Conservation (phyloP, 2,329 filamentous ascomycete genomes). For the Diplodia seriata region DNA sequence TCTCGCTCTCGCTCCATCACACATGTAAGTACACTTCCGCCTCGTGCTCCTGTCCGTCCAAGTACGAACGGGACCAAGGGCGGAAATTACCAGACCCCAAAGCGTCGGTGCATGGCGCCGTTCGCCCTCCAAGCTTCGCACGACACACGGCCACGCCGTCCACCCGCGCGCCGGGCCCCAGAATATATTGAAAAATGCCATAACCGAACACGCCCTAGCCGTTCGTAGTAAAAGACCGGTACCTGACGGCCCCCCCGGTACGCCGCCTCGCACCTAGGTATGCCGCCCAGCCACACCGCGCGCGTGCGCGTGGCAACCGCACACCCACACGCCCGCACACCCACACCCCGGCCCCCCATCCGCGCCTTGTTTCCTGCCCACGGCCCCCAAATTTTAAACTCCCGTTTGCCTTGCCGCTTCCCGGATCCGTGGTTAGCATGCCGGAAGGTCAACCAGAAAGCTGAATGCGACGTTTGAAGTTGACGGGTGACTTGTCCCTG, state of each 20-base stretch:
- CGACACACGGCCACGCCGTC: background rate
- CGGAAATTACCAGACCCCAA: background rate
- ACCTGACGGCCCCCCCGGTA: background rate
- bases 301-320: background rate
- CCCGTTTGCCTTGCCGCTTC: background rate
- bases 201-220: background rate
- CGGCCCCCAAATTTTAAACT: background rate
- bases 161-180: background rate
- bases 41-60: background rate
- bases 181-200: background rate
- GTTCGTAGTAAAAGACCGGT: background rate
- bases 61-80: too few species aligned
- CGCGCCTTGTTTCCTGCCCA: background rate
- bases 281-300: background rate
- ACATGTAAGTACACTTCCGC: background rate
- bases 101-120: too few species aligned
- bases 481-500: background rate
- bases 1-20: background rate
- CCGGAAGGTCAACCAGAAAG: slow-evolving; percentile 22
- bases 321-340: background rate
- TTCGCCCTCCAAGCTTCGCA: background rate
- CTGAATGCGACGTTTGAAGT: slow-evolving; percentile 20
- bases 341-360: background rate
- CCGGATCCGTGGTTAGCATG: slow-evolving; percentile 20
- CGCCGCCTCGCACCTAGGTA: background rate